Evolutionary conservation across 805 yeast species (phyloP), one percentile per base, ranked within the genome.

Genomic region (Kuraishia ogatae): DNA sequence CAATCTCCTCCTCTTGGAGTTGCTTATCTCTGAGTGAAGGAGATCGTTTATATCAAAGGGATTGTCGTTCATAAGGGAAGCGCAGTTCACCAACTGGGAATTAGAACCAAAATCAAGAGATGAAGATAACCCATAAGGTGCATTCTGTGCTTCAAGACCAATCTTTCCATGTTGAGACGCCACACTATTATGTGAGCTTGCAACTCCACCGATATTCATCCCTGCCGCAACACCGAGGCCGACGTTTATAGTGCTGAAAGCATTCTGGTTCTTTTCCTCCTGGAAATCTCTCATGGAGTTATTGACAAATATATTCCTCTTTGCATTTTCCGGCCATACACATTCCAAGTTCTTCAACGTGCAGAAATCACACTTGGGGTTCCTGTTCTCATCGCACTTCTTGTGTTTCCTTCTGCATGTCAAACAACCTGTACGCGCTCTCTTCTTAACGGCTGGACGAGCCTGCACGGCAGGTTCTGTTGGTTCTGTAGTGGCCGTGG

Each of bases 331-430:
- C 1, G 72, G 74, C 74, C 74, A 71, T 29, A 68, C 63, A 58
- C 74, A 71, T 54, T 61, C 74, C 61, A 73, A 54, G 49, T 65
- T 60, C 58, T 75, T 74, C 7, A 65, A 57, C 11, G 63, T 52
- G 60, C 84, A 80, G 51, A 73, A 74, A 10, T 70, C 66, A 64
- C 85, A 81, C 29, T 75, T 76, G 1, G 85, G 84, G 50, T 70
- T 71, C 50, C 71, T 62, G 54, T 74, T 77, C 60, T 78, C 82
- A 62, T 78, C 82, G 63, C 83, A 78, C 60, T 78, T 78, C 69
- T 77, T 72, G 58, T 77, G 80, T 53, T 79, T 69, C 55, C 75
- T 78, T 35, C 82, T 73, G 60, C 82, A 78, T 8, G 81, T 78
- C 51, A 76, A 66, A 62, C 82, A 78, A 10, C 82, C 83, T 2